Percentiles rank a stretch among this genome's conserved stretches.
phyloP scores from a whole-genome alignment of 164 flowering plant species.

The Protea cynaroides region DNA sequence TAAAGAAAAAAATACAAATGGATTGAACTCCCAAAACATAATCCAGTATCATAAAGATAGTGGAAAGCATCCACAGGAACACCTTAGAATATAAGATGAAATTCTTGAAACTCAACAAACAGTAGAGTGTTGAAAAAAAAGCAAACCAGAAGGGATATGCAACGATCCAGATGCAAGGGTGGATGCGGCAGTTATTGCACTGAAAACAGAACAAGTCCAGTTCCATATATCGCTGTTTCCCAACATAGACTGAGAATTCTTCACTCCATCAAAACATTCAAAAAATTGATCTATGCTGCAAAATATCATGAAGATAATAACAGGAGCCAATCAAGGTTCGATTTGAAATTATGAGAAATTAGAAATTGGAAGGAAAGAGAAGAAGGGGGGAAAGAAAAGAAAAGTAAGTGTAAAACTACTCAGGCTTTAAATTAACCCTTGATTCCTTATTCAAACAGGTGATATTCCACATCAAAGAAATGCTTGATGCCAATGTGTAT shows the following conservation, averaged over 20 bases:
- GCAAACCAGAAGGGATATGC: conserved; percentile 67
- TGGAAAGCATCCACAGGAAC: neutral
- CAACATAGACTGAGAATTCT: conserved; percentile 69
- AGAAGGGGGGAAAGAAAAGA: neutral
- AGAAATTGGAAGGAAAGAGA: neutral
- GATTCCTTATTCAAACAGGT: too few relatives aligned
- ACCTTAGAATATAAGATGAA: neutral
- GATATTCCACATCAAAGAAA: too few relatives aligned
- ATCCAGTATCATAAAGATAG: neutral
- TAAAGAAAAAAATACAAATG: neutral
- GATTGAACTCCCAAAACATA: neutral
- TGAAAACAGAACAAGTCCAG: conserved; percentile 94
- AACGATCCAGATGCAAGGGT: conserved; percentile 87
- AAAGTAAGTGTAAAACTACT: neutral
- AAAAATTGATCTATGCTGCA: conserved; percentile 94
- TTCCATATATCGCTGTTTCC: conserved; percentile 89
- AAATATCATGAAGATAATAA: conserved; percentile 15
- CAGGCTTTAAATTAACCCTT: too few relatives aligned
- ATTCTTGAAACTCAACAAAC: too few relatives aligned
- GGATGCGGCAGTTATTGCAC: conserved; percentile 92
- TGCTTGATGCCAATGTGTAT: too few relatives aligned
- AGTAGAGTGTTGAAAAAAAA: too few relatives aligned
- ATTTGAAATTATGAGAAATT: neutral
- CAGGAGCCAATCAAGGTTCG: neutral
- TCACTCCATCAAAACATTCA: conserved; percentile 88